Evolutionary conservation across 495 filamentous ascomycete species (phyloP).

Genomic region (Haplographium delicatum): DNA sequence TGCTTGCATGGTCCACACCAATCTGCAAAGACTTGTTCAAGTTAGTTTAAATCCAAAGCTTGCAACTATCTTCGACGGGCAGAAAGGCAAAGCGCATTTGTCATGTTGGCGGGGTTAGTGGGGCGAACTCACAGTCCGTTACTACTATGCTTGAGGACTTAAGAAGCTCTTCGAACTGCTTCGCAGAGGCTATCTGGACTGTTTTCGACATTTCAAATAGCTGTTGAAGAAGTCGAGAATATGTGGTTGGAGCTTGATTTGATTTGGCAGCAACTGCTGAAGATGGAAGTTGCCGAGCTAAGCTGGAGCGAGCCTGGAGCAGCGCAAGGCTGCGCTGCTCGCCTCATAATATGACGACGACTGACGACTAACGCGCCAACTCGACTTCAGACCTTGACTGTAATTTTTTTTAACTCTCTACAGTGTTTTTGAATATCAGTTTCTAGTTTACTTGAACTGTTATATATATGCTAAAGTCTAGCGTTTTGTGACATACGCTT

Average conservation of each 20-base stretch:
- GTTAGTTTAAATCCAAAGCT: conserved; percentile 11
- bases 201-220: conserved; percentile 53
- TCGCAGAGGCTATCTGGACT: conserved; percentile 62
- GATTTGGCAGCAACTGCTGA: neutral
- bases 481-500: no score
- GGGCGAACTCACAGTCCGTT: conserved; percentile 68
- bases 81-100: conserved; percentile 4
- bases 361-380: no score
- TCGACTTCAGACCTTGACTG: no score
- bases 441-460: no score
- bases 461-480: no score
- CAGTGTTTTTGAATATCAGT: no score
- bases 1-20: conserved; percentile 83
- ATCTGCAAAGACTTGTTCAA: conserved; percentile 68
- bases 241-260: neutral
- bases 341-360: no score
- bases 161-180: conserved; percentile 66
- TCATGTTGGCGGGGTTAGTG: conserved; percentile 15
- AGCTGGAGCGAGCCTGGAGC: no score
- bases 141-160: conserved; percentile 68
- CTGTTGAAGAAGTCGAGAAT: conserved; percentile 1
- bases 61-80: conserved; percentile 3
- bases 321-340: no score
- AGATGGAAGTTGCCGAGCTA: conserved; percentile 13
- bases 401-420: no score